Evolutionary conservation across 2,329 filamentous ascomycete species (phyloP), one percentile per base, ranked within the genome.

Genomic region (Hirsutella thompsonii): DNA sequence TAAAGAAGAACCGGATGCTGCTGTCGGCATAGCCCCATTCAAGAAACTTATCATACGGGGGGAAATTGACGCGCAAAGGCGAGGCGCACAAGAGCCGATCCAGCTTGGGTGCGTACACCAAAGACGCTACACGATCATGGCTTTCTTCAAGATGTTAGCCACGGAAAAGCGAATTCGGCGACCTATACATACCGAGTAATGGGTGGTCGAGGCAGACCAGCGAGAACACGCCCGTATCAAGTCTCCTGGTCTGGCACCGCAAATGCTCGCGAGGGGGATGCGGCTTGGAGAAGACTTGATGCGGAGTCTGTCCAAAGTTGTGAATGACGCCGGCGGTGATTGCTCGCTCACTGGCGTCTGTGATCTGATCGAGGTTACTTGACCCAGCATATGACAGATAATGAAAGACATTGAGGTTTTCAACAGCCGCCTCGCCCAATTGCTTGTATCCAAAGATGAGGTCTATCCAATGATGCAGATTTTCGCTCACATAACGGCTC

Each of bases 11-110:
- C 4, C 92, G 82, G 21, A 98, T 75, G 49, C 86, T 93, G 51
- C 85, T 86, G 59, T 98, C 92, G 1, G 86, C 83, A 52, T 93
- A 96, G 1, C 90, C 90, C 90, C 90, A 96, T 63, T 95, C 88
- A 49, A 96, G 74, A 53, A 87, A 94, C 51, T 88, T 88, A 61
- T 96, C 89, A 55, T 87, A 94, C 0, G 90, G 89, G 1, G 89
- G 83, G 11, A 96, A 79, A 53, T 95, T 92, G 34, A 95, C 70
- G 18, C 87, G 76, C 60, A 94, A 87, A 0, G 88, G 79, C 14
- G 85, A 83, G 3, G 87, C 82, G 52, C 83, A 93, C 3, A 96
- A 69, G 4, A 96, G 67, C 13, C 85, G 80, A 54, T 95, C 89
- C 8, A 86, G 71, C 52, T 87, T 92, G 8, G 79, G 66, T 0